A percentile compares a stretch with the other conserved stretches of the same genome.
These are phyloP conservation scores for Tuber indicum DNA, from an alignment of 495 filamentous ascomycete species.

Conservation along the genomic window DNA sequence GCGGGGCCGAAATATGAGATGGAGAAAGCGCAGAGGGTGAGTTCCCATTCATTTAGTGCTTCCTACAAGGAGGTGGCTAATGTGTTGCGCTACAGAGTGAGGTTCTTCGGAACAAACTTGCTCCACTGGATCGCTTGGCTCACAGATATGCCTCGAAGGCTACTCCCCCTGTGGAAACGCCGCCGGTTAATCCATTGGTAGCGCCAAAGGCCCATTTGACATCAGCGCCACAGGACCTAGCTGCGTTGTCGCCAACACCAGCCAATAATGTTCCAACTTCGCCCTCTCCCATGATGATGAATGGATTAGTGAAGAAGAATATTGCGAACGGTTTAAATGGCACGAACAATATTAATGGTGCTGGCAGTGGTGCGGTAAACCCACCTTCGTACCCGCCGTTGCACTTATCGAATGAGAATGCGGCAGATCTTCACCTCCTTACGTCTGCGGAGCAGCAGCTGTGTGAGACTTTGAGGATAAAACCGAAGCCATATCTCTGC, in stretches of 20 bases:
- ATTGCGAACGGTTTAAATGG: slow-evolving; percentile 39
- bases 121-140: slow-evolving; percentile 37
- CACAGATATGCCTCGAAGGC: slow-evolving; percentile 41
- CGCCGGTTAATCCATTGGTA: slow-evolving; percentile 40
- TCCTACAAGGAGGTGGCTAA: neutral
- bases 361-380: slow-evolving; percentile 31
- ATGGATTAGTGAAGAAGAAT: slow-evolving; percentile 23
- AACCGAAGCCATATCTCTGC: slow-evolving; percentile 88
- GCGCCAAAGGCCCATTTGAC: slow-evolving; percentile 35
- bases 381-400: slow-evolving; percentile 53
- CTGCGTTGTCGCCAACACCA: slow-evolving; percentile 29
- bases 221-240: slow-evolving; percentile 31
- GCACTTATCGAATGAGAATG: slow-evolving; percentile 65
- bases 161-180: slow-evolving; percentile 40
- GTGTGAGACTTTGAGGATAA: slow-evolving; percentile 70
- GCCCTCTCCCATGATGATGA: slow-evolving; percentile 23
- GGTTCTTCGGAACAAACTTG: slow-evolving; percentile 37
- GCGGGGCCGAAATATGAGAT: slow-evolving; percentile 90
- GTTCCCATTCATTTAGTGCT: slow-evolving; percentile 6
- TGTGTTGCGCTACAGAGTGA: slow-evolving; percentile 29
- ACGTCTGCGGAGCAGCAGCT: slow-evolving; percentile 76
- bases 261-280: slow-evolving; percentile 34
- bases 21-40: slow-evolving; percentile 70
- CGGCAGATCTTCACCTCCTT: slow-evolving; percentile 78
- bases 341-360: slow-evolving; percentile 34